Evolutionary conservation across 2,329 filamentous ascomycete species (phyloP), one percentile per base, ranked within the genome.

Genomic region (Karstenula rhodostoma): DNA sequence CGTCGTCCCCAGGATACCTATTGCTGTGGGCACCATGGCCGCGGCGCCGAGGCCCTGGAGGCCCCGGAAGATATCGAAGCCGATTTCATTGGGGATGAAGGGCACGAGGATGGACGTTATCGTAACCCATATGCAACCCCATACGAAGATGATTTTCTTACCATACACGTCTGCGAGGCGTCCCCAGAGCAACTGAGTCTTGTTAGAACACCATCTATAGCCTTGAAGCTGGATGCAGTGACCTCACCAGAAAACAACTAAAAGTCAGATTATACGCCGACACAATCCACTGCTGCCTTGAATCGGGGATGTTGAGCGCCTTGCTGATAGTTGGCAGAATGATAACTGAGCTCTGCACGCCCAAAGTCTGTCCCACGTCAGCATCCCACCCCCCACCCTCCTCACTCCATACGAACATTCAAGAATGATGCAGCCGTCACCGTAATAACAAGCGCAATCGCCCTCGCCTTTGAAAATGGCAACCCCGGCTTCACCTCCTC

Each of bases 1-100:
- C 0, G 87, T 90, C 1, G 86, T 85, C 0, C 88, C 89, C 2
- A 92, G 74, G 42, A 91, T 91, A 0, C 89, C 89, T 69, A 92
- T 86, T 0, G 89, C 89, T 0, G 89, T 90, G 0, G 89, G 89
- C 0, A 91, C 87, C 69, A 90, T 91, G 17, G 88, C 87, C 1
- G 89, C 89, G 27, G 87, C 87, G 1, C 88, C 89, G 12, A 92
- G 73, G 1, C 89, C 89, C 64, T 91, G 88, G 8, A 92, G 78
- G 0, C 85, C 89, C 3, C 89, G 82, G 66, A 91, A 86, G 1
- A 91, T 59, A 70, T 90, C 84, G 71, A 92, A 90, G 6, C 83
- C 85, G 60, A 91, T 87, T 73, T 92, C 89, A 61, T 87, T 87
- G 0, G 83, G 84, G 15, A 90, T 74, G 67, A 91, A 90, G 0